Conservation (phyloP, 768 basidiomycete species). For the Termitomyces sp. region DNA sequence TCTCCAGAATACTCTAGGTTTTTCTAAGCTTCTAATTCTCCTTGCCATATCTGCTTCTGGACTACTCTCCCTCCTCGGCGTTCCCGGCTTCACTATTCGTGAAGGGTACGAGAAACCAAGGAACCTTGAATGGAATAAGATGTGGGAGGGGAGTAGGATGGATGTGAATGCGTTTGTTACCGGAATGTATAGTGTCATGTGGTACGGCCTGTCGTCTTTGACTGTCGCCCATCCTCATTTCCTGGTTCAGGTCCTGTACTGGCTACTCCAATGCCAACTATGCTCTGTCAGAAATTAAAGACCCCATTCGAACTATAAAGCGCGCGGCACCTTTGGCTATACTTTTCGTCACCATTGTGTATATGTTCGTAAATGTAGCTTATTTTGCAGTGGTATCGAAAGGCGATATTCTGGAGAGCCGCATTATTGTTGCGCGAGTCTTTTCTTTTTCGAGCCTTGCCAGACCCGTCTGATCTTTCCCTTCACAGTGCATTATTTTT, state of each 20-base stretch:
- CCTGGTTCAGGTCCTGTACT: constrained; percentile 51
- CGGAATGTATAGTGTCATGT: constrained; percentile 66
- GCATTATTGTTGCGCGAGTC: constrained; percentile 62
- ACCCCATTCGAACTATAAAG: constrained; percentile 69
- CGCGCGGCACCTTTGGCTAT: constrained; percentile 65
- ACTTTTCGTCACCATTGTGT: constrained; percentile 49
- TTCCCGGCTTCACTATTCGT: constrained; percentile 43
- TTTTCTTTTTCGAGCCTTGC: not conserved
- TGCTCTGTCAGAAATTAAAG: constrained; percentile 61
- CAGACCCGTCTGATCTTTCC: not conserved
- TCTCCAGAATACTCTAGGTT: constrained; percentile 58
- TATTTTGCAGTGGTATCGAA: constrained; percentile 74
- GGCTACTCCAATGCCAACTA: constrained; percentile 77
- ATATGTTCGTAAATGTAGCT: constrained; percentile 62
- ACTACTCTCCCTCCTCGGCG: constrained; percentile 40
- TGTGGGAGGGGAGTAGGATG: constrained; percentile 59
- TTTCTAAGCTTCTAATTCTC: constrained; percentile 56
- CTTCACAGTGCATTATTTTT: constrained; percentile 64
- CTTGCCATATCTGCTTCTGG: constrained; percentile 48
- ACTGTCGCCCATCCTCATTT: not conserved
- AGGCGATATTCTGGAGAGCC: constrained; percentile 58
- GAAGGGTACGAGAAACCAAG: constrained; percentile 46
- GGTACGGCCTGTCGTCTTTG: constrained; percentile 31
- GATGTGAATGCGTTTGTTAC: constrained; percentile 56
- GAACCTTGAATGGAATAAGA: constrained; percentile 52